These are phyloP conservation scores for Yamadazyma songkhlaensis DNA, from an alignment of 1,139 yeast species.

Conservation along the genomic window DNA sequence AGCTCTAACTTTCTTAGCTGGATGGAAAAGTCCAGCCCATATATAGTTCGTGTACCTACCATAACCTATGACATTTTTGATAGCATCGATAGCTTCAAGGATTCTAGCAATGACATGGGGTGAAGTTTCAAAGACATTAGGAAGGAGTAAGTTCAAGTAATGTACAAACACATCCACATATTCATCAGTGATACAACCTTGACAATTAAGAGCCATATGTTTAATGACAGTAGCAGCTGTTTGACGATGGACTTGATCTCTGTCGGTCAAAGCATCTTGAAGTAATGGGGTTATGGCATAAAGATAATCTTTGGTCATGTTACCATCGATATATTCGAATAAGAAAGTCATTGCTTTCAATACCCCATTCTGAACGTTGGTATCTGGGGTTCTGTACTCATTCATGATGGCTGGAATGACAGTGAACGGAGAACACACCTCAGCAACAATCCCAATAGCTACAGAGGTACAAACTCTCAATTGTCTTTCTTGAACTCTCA, in stretches of 20 bases:
- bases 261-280: conserved; percentile 87
- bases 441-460: conserved; percentile 96
- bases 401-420: conserved; percentile 97
- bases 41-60: conserved; percentile 74
- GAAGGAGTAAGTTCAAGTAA: conserved; percentile 69
- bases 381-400: conserved; percentile 89
- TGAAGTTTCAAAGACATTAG: conserved; percentile 87
- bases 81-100: conserved; percentile 75
- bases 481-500: conserved; percentile 94
- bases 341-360: conserved; percentile 88
- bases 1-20: conserved; percentile 80
- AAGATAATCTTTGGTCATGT: conserved; percentile 73
- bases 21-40: conserved; percentile 90
- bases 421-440: conserved; percentile 88
- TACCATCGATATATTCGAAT: conserved; percentile 86
- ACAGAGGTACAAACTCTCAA: conserved; percentile 96
- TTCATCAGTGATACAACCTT: conserved; percentile 73
- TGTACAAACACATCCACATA: conserved; percentile 63
- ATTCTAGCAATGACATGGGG: conserved; percentile 90
- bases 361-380: conserved; percentile 94
- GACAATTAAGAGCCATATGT: conserved; percentile 77
- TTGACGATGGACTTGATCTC: conserved; percentile 92
- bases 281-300: conserved; percentile 77
- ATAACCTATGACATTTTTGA: conserved; percentile 71
- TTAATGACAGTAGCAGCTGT: conserved; percentile 89